Base-by-base conservation (phyloP, 345 rosid genomes). In the Clausena lansium region DNA sequence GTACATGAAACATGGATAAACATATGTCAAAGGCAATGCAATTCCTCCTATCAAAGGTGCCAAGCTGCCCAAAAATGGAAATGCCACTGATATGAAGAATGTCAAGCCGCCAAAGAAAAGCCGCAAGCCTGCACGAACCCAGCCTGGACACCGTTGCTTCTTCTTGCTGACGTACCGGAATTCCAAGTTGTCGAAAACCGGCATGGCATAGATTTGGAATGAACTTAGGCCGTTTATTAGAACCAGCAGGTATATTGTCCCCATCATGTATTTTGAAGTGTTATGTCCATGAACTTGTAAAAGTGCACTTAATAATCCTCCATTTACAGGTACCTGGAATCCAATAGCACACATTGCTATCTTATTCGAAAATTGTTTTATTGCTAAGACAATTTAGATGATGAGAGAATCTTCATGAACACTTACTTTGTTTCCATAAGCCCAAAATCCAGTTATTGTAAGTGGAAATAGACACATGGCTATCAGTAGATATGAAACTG, bases 1-100 rank as follows among this genome's bases (percentile, higher is more conserved):
- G 89, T 92, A 87, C 88, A 89, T 88, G 79, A 91, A 86, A 82
- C 94, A 88, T 6, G 94, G 92, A 73, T 86, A 87, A 4, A 70
- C 84, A 52, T 70, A 88, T 4, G 91, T 84, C 66, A 91, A 30
- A 9, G 89, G 87, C 17, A 82, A 60, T 1, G 86, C 59, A 32
- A 89, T 13, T 22, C 91, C 94, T 36, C 94, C 92, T 0, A 87
- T 60, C 32, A 91, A 27, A 9, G 83, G 71, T 22, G 74, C 82
- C 11, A 91, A 59, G 32, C 79, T 87, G 5, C 83, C 78, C 76
- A 86, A 30, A 83, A 87, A 87, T 3, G 94, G 94, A 69, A 91
- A 81, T 9, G 88, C 75, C 58, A 84, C 84, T 0, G 87, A 76
- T 33, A 89, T 14, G 55, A 89, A 81, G 73, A 83, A 87, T 11